Conservation (phyloP, 805 yeast species). For the Pichia californica region DNA sequence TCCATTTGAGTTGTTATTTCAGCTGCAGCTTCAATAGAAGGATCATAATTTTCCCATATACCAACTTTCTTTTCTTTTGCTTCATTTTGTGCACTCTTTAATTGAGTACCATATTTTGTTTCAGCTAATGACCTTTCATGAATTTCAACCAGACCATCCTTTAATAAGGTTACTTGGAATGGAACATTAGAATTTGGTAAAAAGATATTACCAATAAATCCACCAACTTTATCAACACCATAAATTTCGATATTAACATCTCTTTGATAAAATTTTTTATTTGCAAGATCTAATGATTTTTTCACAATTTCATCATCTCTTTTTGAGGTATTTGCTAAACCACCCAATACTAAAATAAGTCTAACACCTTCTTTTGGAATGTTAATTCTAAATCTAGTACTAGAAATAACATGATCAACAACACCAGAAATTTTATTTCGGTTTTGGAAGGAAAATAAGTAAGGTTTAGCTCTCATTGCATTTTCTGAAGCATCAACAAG, state of each 20-base stretch:
- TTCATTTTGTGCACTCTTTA: constrained; percentile 53
- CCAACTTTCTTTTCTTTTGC: constrained; percentile 56
- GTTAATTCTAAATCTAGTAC: constrained; percentile 57
- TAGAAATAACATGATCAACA: constrained; percentile 67
- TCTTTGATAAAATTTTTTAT: constrained; percentile 57
- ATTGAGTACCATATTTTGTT: constrained; percentile 47
- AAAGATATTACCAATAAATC: constrained; percentile 68
- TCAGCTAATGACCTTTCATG: constrained; percentile 61
- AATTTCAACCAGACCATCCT: constrained; percentile 55
- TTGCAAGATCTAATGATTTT: constrained; percentile 48
- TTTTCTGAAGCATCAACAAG: constrained; percentile 77
- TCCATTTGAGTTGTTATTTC: constrained; percentile 15
- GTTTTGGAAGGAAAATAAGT: constrained; percentile 60
- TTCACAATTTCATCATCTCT: constrained; percentile 33
- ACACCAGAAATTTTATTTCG: constrained; percentile 59
- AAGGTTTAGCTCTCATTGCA: constrained; percentile 64
- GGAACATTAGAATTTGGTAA: constrained; percentile 46
- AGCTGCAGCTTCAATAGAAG: constrained; percentile 30
- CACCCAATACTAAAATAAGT: constrained; percentile 70
- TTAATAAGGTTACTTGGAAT: constrained; percentile 50
- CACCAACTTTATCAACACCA: constrained; percentile 71
- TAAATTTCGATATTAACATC: constrained; percentile 65
- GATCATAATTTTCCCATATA: constrained; percentile 59
- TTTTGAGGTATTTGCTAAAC: constrained; percentile 44
- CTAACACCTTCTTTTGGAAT: constrained; percentile 68